Conservation (phyloP, 1,139 yeast species). For the Candida mesenterica region DNA sequence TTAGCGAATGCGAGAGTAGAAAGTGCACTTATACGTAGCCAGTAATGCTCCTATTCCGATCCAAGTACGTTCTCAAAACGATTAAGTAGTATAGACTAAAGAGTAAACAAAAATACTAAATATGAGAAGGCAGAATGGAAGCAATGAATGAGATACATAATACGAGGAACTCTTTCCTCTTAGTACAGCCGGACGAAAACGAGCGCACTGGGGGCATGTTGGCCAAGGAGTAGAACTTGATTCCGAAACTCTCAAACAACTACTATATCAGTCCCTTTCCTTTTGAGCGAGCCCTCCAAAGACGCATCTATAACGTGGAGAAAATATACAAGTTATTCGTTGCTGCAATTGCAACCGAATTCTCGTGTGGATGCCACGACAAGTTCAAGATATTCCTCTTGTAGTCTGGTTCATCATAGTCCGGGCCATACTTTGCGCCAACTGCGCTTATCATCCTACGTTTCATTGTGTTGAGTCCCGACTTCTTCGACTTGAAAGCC, state of each 20-base stretch:
- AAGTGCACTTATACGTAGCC: too few relatives aligned
- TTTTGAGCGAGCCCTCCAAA: too few relatives aligned
- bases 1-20: too few relatives aligned
- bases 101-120: background rate
- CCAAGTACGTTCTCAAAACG: too few relatives aligned
- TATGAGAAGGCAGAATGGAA: background rate
- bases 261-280: too few relatives aligned
- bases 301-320: conserved; percentile 59
- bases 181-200: too few relatives aligned
- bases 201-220: too few relatives aligned
- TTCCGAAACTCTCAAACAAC: too few relatives aligned
- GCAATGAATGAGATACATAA: background rate
- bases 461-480: conserved; percentile 35
- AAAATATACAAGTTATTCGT: conserved; percentile 89
- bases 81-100: background rate
- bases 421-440: conserved; percentile 41
- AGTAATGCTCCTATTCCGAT: too few relatives aligned
- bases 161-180: background rate
- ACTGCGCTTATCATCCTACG: conserved; percentile 48
- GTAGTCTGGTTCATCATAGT: conserved; percentile 86
- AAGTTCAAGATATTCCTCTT: conserved; percentile 92
- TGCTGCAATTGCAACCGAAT: conserved; percentile 97
- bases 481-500: conserved; percentile 83
- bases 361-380: conserved; percentile 98
- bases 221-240: too few relatives aligned